Evolutionary conservation across 2,329 filamentous ascomycete genomes (phyloP), one percentile per base, ranked within the genome.

Genomic region (Cladosporium cucumerinum): DNA sequence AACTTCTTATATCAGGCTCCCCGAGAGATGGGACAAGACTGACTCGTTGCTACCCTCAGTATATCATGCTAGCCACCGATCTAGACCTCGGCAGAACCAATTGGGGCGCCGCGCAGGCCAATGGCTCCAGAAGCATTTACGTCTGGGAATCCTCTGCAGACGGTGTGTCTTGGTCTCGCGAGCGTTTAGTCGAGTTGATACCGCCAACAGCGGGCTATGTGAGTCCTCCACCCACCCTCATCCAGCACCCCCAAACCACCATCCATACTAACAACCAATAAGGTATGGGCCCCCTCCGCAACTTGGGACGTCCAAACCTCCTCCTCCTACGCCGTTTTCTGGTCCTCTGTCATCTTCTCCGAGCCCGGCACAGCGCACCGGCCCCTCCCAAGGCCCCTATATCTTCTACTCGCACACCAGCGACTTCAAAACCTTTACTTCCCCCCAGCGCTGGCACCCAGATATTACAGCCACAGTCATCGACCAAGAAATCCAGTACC

Each of bases 381-480:
- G 57, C 23, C 39, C 57, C 25, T 59, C 57, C 3, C 34, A 36
- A 26, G 57, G 57, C 8, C 57, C 57, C 21, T 59, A 48, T 26
- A 59, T 59, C 36, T 59, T 30, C 39, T 59, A 59, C 39, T 59
- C 57, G 57, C 57, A 59, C 57, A 59, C 57, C 25, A 6, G 2
- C 39, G 57, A 59, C 39, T 59, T 59, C 26, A 1, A 14, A 16
- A 49, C 36, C 2, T 59, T 59, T 26, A 59, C 57, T 0, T 26
- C 57, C 5, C 57, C 57, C 2, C 57, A 59, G 6, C 57, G 57
- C 57, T 59, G 57, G 57, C 49, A 49, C 57, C 36, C 57, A 2
- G 26, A 21, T 10, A 28, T n/a, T 6, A 48, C 57, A 5, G 18
- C 36, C 26, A 59, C 57, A 5, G 57, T 59, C 18, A 59, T 59